Base-by-base conservation (phyloP, 1,284 basidiomycete genomes). In the Apiotrichum gracile region DNA sequence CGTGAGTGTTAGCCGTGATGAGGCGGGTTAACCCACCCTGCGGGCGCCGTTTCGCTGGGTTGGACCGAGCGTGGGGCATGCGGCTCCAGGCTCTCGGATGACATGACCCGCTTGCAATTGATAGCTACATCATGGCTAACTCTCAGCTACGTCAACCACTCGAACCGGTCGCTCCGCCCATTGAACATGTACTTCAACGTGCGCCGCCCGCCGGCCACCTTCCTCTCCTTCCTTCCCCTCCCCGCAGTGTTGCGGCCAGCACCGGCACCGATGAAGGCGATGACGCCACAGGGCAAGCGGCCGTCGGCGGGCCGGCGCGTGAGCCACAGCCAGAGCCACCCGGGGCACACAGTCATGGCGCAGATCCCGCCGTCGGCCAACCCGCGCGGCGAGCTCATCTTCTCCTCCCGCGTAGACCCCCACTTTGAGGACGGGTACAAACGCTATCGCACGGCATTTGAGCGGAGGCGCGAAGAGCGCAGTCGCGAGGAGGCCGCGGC, bases 151-250 rank as follows among this genome's bases (percentile, higher is more conserved):
- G 89, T 97, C 19, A 93, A 91, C 1, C 94, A 97, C 65, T 91
- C 93, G 12, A 98, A 98, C 74, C 83, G 87, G 40, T 85, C 92
- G 0, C 78, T 98, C 27, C 83, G 94, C 25, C 87, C 85, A 25
- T 87, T 97, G 73, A 97, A 98, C 75, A 94, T 98, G 85, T 91
- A 92, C 68, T 81, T 98, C 64, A 97, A 97, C 77, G 88, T 94
- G 64, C 85, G 89, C 48, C 84, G 85, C 61, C 84, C 84, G 2
- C 61, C 52, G 2, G 37, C 52, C 7, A 49, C 83, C 77, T 51
- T 64, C 54, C 77, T 86, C 49, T 78, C 79, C 41, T 79, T 82
- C 74, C 85, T 85, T 64, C 85, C 85, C 7, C 76, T 88, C 29
- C 71, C 80, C 10, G 80, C 84, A 63, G 78, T 86, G 68, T 83